Evolutionary conservation across 768 basidiomycete species (phyloP), one percentile per base, ranked within the genome.

Genomic region (Termitomyces heimii): DNA sequence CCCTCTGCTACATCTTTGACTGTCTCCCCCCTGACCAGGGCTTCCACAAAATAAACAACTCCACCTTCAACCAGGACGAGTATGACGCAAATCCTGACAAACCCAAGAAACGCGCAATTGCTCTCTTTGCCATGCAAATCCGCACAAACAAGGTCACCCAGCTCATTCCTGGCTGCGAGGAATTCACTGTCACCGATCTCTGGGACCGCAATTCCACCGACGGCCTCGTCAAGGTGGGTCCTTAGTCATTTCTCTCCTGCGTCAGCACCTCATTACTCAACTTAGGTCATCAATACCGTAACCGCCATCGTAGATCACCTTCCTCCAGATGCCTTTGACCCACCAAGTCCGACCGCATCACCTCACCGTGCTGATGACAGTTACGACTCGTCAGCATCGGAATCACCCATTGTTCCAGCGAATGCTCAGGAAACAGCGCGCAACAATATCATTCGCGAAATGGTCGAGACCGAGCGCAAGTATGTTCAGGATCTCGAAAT

Each of bases 401-500:
- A 82, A 54, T 67, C 73, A 5, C 67, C 77, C 9, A 66, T 70
- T 29, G 61, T 75, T 32, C 67, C 80, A 22, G 73, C 79, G 18
- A 82, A 77, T 64, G 82, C 83, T 20, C 82, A 82, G 55, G 86
- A 90, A 60, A 76, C 80, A 1, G 85, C 85, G 22, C 79, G 90
- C 54, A 84, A 84, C 69, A 88, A 89, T 62, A 88, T 89, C 59
- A 82, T 94, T 58, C 82, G 82, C 66, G 97, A 99, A 73, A 84
- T 98, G 63, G 83, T 98, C 48, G 90, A 92, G 71, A 98, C 94
- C 0, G 97, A 99, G 71, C 86, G 92, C 63, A 94, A 94, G 74
- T 98, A 93, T 70, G 96, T 98, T 5, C 89, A 92, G 71, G 97
- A 98, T 73, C 77, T 99, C 61, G 94, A 97, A 70, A 86, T 94